Percentiles rank a stretch among this genome's conserved stretches.
These are phyloP conservation scores for Venturia oleaginea DNA, from an alignment of 2,329 filamentous ascomycete species.

Conservation along the genomic window DNA sequence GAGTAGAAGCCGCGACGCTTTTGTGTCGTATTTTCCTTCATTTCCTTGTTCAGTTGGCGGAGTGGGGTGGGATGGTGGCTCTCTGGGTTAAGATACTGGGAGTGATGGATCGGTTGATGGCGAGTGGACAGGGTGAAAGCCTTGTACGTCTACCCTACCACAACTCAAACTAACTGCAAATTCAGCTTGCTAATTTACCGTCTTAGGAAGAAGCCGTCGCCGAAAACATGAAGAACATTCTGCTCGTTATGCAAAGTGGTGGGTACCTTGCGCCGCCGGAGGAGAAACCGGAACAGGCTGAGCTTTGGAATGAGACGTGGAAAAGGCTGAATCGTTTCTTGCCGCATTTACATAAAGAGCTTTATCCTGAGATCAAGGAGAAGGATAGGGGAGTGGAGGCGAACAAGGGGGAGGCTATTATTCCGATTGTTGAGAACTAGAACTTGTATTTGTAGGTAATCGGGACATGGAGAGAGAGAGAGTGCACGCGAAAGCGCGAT, in stretches of 20 bases:
- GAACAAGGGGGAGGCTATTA: neutral
- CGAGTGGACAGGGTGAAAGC: slow-evolving; percentile 84
- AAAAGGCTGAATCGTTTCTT: slow-evolving; percentile 52
- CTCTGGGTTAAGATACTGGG: slow-evolving; percentile 89
- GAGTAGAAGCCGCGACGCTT: slow-evolving; percentile 82
- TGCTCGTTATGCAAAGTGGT: slow-evolving; percentile 88
- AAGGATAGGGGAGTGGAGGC: neutral
- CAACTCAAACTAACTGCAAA: neutral
- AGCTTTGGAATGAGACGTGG: slow-evolving; percentile 53
- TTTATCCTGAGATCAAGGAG: slow-evolving; percentile 42
- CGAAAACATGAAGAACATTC: slow-evolving; percentile 90
- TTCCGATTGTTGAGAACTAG: neutral
- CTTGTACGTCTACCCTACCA: slow-evolving; percentile 49
- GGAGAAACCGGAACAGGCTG: slow-evolving; percentile 39
- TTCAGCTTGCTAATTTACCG: neutral
- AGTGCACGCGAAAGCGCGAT: too few species aligned
- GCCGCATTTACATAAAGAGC: slow-evolving; percentile 48
- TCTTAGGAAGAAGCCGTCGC: slow-evolving; percentile 92
- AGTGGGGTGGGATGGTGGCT: slow-evolving; percentile 82
- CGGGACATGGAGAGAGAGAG: too few species aligned
- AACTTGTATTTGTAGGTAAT: neutral
- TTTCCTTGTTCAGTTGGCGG: slow-evolving; percentile 75
- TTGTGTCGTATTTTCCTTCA: slow-evolving; percentile 94
- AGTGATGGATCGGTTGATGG: slow-evolving; percentile 93
- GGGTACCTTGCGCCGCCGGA: slow-evolving; percentile 70